Evolutionary conservation across 1,284 basidiomycete genomes (phyloP), one percentile per base, ranked within the genome.

Genomic region (Apiotrichum veenhuisii): DNA sequence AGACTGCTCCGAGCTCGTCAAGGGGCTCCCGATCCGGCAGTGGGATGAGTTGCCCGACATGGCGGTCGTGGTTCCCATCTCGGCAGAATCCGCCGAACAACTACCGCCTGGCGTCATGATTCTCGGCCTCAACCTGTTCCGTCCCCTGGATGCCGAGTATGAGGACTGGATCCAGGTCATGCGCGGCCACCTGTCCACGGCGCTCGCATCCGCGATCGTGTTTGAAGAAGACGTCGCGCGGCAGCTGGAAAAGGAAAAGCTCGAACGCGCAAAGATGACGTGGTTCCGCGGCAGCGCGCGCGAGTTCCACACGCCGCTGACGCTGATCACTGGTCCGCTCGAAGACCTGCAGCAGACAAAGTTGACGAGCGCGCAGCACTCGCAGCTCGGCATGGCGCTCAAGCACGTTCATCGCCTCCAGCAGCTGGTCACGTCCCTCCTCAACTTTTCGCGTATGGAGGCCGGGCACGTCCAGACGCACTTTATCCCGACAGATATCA

Each of bases 1-100:
- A 20, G 66, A 72, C 48, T 67, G 64, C 48, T 50, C 61, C 3
- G 38, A 57, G 3, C 52, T 72, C 1, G 53, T 68, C 25, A 38
- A 58, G 33, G 69, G 66, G 0, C 68, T 69, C 36, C 63, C 66
- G 4, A 22, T 68, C n/a, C 58, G 68, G 5, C 64, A 66, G 9
- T 75, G 73, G 73, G 65, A 64, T 9, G 60, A 66, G 20, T 51
- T 70, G 5, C 65, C 71, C 1, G 55, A 66, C 18, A 64, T 63
- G 27, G 76, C 75, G 0, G 65, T 76, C 23, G 67, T 75, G 17
- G 65, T 76, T 15, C 74, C 75, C 0, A 61, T 77, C 30, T 57
- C 53, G 4, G 59, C 58, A 20, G 67, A 69, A 37, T 53, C 48
- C 1, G 49, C 54, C 3, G 12, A 38, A 15, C 51, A 62, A 2